Conservation (phyloP, 2,329 filamentous ascomycete species). For the Trichophyton benhamiae region DNA sequence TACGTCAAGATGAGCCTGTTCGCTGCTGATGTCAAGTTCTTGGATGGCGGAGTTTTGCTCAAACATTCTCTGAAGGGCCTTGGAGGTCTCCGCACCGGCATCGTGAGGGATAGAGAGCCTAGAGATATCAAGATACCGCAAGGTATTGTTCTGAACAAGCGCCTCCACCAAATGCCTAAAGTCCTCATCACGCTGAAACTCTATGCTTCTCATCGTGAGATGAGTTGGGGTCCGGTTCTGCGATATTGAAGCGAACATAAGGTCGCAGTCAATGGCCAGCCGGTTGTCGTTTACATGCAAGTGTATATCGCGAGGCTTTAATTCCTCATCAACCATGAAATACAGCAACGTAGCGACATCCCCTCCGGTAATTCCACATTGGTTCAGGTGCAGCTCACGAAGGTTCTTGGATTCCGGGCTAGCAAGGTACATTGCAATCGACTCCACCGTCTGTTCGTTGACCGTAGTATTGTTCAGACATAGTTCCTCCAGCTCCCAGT, state of each 20-base stretch:
- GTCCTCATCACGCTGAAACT: constrained; percentile 53
- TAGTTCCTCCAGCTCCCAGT: constrained; percentile 56
- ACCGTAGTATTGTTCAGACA: constrained; percentile 50
- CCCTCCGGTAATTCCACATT: constrained; percentile 52
- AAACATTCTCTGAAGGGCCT: constrained; percentile 51
- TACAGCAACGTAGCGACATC: constrained; percentile 54
- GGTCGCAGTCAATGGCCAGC: constrained; percentile 32
- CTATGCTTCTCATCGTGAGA: constrained; percentile 55
- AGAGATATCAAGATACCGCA: constrained; percentile 55
- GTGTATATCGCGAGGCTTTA: constrained; percentile 46
- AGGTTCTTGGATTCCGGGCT: constrained; percentile 49
- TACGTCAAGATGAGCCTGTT: constrained; percentile 58
- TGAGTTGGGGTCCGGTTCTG: constrained; percentile 48
- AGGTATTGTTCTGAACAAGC: constrained; percentile 49
- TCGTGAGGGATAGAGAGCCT: constrained; percentile 58
- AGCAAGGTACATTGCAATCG: constrained; percentile 51
- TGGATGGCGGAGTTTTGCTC: constrained; percentile 54
- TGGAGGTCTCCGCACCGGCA: constrained; percentile 54
- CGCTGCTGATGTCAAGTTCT: constrained; percentile 58
- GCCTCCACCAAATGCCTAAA: constrained; percentile 53
- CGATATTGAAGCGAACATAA: constrained; percentile 33
- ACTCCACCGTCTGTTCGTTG: constrained; percentile 52
- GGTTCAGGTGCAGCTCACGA: constrained; percentile 51
- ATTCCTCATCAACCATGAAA: constrained; percentile 44
- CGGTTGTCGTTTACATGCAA: constrained; percentile 54